phyloP scores from a whole-genome alignment of 2,329 filamentous ascomycete species.

The Thelonectria olida region DNA sequence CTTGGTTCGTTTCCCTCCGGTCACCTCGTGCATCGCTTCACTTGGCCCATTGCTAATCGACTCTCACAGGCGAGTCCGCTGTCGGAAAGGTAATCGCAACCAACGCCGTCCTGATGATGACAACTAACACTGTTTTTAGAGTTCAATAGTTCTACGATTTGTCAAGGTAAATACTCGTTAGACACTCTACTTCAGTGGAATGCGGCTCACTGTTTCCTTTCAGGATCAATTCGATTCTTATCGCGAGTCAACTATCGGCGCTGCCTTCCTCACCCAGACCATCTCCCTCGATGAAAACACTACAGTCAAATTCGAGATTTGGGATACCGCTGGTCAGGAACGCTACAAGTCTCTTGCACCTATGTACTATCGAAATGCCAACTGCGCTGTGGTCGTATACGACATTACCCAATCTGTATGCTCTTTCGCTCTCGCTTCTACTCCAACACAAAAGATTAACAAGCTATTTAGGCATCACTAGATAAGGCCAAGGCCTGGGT shows the following conservation, averaged over 20 bases:
- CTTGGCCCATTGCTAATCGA: constrained; percentile 48
- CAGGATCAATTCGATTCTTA: constrained; percentile 99
- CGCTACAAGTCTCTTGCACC: constrained; percentile 98
- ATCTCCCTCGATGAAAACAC: constrained; percentile 98
- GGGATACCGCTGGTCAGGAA: constrained; percentile 98
- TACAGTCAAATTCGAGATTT: constrained; percentile 99
- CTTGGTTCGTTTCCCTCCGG: constrained; percentile 72
- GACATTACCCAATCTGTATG: constrained; percentile 98
- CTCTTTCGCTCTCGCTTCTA: constrained; percentile 25
- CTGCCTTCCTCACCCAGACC: constrained; percentile 98
- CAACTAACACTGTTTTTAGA: constrained; percentile 61
- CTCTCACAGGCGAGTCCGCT: constrained; percentile 85
- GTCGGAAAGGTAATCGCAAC: constrained; percentile 85
- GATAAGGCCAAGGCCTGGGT: constrained; percentile 99
- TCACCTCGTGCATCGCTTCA: constrained; percentile 13
- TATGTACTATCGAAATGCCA: constrained; percentile 99
- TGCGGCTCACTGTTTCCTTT: constrained; percentile 24
- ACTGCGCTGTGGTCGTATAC: constrained; percentile 98
- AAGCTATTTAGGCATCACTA: constrained; percentile 76
- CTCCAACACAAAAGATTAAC: constrained; percentile 23
- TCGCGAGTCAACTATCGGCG: constrained; percentile 97
- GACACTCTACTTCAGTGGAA: neutral
- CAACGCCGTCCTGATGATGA: constrained; percentile 3
- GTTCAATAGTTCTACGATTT: constrained; percentile 96
- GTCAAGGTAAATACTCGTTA: constrained; percentile 79